Evolutionary conservation across 1,284 basidiomycete species (phyloP), one percentile per base, ranked within the genome.

Genomic region (Lignosus rhinocerotis): DNA sequence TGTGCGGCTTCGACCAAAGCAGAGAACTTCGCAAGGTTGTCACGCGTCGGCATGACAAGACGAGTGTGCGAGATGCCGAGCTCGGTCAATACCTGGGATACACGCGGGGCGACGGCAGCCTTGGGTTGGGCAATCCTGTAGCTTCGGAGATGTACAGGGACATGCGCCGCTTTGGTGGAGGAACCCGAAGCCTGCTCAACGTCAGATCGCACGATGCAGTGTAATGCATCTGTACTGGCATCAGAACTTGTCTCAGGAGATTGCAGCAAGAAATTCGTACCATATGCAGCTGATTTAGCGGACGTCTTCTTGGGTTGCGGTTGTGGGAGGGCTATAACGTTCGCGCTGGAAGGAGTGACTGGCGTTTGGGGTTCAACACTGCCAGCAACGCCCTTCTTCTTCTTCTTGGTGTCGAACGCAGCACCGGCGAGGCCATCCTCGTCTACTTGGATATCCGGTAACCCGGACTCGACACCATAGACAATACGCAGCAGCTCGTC

Each of bases 41-140:
- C 84, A 34, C 85, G 81, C 1, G 95, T 96, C 14, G 95, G 94
- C 93, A 97, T 96, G 63, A 96, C 90, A 52, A 97, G 81, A 12
- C 90, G 84, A 16, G 80, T 80, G 60, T 86, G 80, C n/a, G 80
- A 82, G 38, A 96, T 77, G 12, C 88, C 88, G 16, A 95, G 79
- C 71, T 96, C 93, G 16, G 80, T 73, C 21, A 97, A 80, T 14
- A 88, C 80, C 59, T 90, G 86, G 3, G 84, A 80, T 65, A 96
- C 85, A 77, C 90, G 84, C 58, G 83, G 85, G 3, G 85, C 83
- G n/a, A 89, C 79, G 44, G 85, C 81, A 2, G 86, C 77, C 72
- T 93, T 95, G 19, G 92, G 88, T 36, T 79, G 73, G 0, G 93
- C 88, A 42, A 96, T 78, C 70, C 92, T 94, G 70, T 86, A 88